Base-by-base conservation (phyloP, 2,329 filamentous ascomycete species). In the Talaromyces sp. region DNA sequence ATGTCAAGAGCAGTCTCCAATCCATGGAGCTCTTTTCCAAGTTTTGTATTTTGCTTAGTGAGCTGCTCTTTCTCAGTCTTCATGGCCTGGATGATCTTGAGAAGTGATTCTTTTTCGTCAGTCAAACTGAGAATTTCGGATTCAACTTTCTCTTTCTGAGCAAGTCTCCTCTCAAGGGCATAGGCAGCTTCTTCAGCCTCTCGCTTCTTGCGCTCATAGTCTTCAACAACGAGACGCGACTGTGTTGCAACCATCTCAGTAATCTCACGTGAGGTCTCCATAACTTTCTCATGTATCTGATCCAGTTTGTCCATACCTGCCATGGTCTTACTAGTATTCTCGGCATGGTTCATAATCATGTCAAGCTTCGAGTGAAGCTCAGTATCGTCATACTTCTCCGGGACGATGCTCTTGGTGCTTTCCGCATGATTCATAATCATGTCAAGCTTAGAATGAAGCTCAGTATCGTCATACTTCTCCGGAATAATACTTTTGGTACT, bases 1-100 rank as follows among this genome's bases (percentile, higher is more conserved):
- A 98, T 88, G 18, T 89, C 86, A 33, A 98, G 84, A 0, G 95
- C 93, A 8, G 92, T 98, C 73, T 98, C 92, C 1, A 99, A 84
- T 8, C 92, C 91, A 5, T 92, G 93, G 0, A 99, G 88, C 68
- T 99, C 93, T 25, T 91, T 92, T 9, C 87, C 87, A 31, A 97
- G 82, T 62, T 88, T 86, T 52, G 88, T 87, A 80, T 93, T 96
- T 71, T 96, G 90, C 63, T 87, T 84, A 12, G 84, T 82, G 61
- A 98, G 81, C 58, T 86, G 86, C 64, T 96, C 92, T 65, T 80
- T 81, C 65, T 82, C 80, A 23, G 73, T 67, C 63, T 76, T 76
- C 37, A 83, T 69, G 25, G 69, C 72, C 16, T 76, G 73, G 40
- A 92, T 78, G 28, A 84, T 84, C 21, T 80, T 80, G 58, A 86